Evolutionary conservation across 805 yeast genomes (phyloP).

Genomic region (Wickerhamomyces rabaulensis): DNA sequence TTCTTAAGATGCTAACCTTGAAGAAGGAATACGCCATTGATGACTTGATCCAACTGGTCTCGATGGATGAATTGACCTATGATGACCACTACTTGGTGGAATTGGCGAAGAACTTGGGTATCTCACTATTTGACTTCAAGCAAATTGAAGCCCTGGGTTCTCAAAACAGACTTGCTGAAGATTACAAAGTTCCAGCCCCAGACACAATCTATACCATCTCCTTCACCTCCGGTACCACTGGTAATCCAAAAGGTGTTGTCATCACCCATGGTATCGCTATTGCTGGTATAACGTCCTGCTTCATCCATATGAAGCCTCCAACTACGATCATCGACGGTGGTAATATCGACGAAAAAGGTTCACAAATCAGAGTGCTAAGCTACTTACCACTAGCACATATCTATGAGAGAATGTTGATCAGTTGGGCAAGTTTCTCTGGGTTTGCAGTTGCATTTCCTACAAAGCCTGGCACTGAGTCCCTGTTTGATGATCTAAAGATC

Average conservation of each 20-base stretch:
- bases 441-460: slow-evolving; percentile 42
- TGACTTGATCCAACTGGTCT: slow-evolving; percentile 37
- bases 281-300: slow-evolving; percentile 31
- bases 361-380: slow-evolving; percentile 27
- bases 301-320: slow-evolving; percentile 7
- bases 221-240: slow-evolving; percentile 66
- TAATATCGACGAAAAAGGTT: slow-evolving; percentile 14
- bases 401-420: slow-evolving; percentile 43
- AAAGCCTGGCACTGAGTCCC: slow-evolving; percentile 35
- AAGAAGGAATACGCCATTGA: slow-evolving; percentile 27
- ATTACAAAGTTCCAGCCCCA: slow-evolving; percentile 28
- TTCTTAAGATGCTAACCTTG: slow-evolving; percentile 35
- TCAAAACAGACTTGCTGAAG: slow-evolving; percentile 29
- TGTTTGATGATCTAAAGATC: slow-evolving; percentile 44
- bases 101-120: slow-evolving; percentile 16
- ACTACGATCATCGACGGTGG: slow-evolving; percentile 4
- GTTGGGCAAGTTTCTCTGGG: slow-evolving; percentile 29
- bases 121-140: slow-evolving; percentile 31
- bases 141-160: slow-evolving; percentile 30
- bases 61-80: slow-evolving; percentile 37
- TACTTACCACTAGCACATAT: slow-evolving; percentile 60
- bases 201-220: slow-evolving; percentile 46
- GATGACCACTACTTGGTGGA: slow-evolving; percentile 21
- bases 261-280: slow-evolving; percentile 40
- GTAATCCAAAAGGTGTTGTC: slow-evolving; percentile 58